Conservation (phyloP, 768 basidiomycete genomes). For the Gloeostereum incarnatum region DNA sequence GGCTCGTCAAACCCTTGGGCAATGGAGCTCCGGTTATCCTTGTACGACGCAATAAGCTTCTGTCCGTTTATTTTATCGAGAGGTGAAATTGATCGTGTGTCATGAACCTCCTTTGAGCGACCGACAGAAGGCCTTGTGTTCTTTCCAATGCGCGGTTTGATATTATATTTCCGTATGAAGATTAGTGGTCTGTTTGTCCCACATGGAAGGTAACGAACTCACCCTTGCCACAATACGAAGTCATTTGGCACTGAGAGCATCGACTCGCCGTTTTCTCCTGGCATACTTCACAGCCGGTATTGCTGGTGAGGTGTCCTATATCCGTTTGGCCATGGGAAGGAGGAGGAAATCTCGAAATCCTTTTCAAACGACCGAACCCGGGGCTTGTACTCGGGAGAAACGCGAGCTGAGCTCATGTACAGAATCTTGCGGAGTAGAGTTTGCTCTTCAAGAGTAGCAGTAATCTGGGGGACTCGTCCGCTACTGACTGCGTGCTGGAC, state of each 20-base stretch:
- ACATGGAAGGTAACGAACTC: too few relatives aligned
- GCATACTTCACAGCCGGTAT: conserved; percentile 8
- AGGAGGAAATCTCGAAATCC: conserved; percentile 7
- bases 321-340: conserved; percentile 4
- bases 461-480: background rate
- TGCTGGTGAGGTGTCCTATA: conserved; percentile 4
- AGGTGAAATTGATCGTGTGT: conserved; percentile 7
- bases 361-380: background rate
- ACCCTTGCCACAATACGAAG: conserved; percentile 8
- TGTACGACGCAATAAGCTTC: background rate
- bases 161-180: conserved; percentile 11
- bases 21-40: conserved; percentile 1
- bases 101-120: conserved; percentile 17
- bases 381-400: conserved; percentile 4
- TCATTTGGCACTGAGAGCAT: conserved; percentile 8
- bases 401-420: conserved; percentile 2
- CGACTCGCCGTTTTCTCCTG: conserved; percentile 7
- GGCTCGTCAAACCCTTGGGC: background rate
- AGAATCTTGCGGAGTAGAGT: conserved; percentile 5
- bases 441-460: conserved; percentile 5
- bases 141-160: conserved; percentile 17
- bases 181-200: too few relatives aligned
- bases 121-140: conserved; percentile 17
- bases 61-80: background rate
- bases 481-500: conserved; percentile 1